Base-by-base conservation (phyloP, 768 basidiomycete genomes). In the Agaricus sinodeliciosus region DNA sequence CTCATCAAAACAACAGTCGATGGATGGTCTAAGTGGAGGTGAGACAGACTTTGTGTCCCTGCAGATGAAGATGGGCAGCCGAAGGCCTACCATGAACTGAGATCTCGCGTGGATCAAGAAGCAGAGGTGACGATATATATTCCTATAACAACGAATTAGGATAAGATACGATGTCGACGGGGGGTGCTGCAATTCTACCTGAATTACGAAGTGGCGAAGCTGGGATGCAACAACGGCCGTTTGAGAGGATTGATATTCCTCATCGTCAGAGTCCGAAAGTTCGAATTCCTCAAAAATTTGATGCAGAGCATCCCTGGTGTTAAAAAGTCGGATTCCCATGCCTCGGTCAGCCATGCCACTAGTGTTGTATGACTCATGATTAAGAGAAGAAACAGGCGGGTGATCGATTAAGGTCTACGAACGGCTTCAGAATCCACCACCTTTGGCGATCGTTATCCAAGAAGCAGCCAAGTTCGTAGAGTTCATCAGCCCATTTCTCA, bases 341-440 rank as follows among this genome's bases (percentile, higher is more conserved):
- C 94, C 96, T 46, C 92, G 80, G 71, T 98, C 94, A 1, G 94
- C 87, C 90, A 99, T 95, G 15, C 93, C 91, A 43, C 78, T 79
- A 18, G 16, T 31, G 51, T 7, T 31, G 31, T 31, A 31, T 8
- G 31, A 31, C 31, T 37, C 31, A 54, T 31, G 49, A 56, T 48
- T 55, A 51, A 42, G 39, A 25, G 35, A 19, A 26, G 28, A 39
- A n/a, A 31, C 16, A 51, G 31, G 27, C 53, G 25, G 13, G 35
- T 15, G 28, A 51, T 44, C 9, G 54, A 44, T 4, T 48, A 50
- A 58, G 15, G 40, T 18, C 5, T 19, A 65, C 74, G 59, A 57
- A 78, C 77, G 96, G 94, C 70, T 99, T 99, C 48, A 99, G 70
- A 56, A 99, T 95, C 80, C 86, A 98, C 95, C 95, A 97, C 26